Evolutionary conservation across 306 rosid species (phyloP).

Genomic region (Ziziphus jujuba): DNA sequence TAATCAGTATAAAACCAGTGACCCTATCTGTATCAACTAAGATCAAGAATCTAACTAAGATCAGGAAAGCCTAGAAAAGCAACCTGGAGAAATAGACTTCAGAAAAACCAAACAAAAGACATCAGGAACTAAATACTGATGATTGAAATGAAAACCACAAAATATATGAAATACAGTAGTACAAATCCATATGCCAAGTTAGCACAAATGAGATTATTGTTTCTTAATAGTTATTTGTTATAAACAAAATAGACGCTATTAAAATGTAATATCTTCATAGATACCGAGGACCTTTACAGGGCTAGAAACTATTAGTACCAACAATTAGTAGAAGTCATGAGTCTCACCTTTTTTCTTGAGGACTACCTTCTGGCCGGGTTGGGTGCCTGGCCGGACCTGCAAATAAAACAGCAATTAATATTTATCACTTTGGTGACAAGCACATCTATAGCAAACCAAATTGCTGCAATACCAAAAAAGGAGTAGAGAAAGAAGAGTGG

Average conservation of each 20-base stretch:
- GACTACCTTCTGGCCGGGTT: conserved; percentile 89
- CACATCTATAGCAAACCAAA: too few species aligned
- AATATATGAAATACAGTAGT: not conserved
- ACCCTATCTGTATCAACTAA: too few species aligned
- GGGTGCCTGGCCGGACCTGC: conserved; percentile 87
- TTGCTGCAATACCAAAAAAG: too few species aligned
- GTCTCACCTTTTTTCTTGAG: conserved; percentile 86
- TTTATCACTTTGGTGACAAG: too few species aligned
- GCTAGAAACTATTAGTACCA: not conserved
- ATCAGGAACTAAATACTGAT: too few species aligned
- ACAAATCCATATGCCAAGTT: not conserved
- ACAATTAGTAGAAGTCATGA: not conserved
- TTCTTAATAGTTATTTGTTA: not conserved
- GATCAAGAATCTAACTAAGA: too few species aligned
- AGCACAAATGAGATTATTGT: not conserved
- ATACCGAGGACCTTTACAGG: not conserved
- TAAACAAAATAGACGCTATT: not conserved
- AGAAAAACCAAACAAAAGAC: too few species aligned
- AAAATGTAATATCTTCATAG: not conserved
- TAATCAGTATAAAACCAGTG: too few species aligned
- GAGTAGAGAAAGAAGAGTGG: too few species aligned
- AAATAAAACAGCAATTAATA: conserved; percentile 21
- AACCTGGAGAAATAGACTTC: too few species aligned
- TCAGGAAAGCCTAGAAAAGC: too few species aligned
- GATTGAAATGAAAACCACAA: not conserved